Conservation (phyloP, 2,329 filamentous ascomycete species). For the Epichloe festucae region DNA sequence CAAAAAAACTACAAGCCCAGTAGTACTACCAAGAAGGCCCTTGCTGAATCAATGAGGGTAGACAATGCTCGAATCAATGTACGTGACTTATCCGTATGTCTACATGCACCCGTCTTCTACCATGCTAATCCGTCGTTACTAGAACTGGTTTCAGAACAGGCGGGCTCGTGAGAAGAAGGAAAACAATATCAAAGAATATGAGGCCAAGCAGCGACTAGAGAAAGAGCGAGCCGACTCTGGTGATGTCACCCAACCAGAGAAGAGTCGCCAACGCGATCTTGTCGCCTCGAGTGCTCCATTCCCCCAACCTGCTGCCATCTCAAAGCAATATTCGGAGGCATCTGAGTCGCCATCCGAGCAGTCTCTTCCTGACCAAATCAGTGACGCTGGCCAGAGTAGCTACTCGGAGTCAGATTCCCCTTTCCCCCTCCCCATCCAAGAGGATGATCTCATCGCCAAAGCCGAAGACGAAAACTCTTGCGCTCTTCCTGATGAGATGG, state of each 20-base stretch:
- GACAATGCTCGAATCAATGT: constrained; percentile 53
- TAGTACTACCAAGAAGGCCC: constrained; percentile 45
- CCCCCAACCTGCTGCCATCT: constrained; percentile 15
- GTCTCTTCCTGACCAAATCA: constrained; percentile 11
- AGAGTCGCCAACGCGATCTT: constrained; percentile 21
- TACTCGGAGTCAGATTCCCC: constrained; percentile 14
- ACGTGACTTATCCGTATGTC: constrained; percentile 12
- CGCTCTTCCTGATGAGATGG: constrained; percentile 6
- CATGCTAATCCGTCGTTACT: neutral
- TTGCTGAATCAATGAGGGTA: constrained; percentile 49
- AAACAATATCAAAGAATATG: constrained; percentile 35
- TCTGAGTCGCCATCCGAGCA: constrained; percentile 9
- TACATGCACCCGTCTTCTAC: neutral
- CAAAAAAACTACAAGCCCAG: constrained; percentile 52
- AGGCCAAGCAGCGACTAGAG: constrained; percentile 24
- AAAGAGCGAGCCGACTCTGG: constrained; percentile 19
- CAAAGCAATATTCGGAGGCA: constrained; percentile 7
- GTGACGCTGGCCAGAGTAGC: constrained; percentile 15
- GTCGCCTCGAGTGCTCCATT: constrained; percentile 29
- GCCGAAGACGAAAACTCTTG: constrained; percentile 7
- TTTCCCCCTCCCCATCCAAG: constrained; percentile 1
- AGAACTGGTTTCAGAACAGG: constrained; percentile 61
- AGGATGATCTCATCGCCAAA: neutral
- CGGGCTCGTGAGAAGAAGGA: constrained; percentile 53
- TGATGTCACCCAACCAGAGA: constrained; percentile 13